A percentile compares a stretch with the other conserved stretches of the same genome.
Conservation (phyloP, 257 asterid genomes). For the Gardenia jasminoides region DNA sequence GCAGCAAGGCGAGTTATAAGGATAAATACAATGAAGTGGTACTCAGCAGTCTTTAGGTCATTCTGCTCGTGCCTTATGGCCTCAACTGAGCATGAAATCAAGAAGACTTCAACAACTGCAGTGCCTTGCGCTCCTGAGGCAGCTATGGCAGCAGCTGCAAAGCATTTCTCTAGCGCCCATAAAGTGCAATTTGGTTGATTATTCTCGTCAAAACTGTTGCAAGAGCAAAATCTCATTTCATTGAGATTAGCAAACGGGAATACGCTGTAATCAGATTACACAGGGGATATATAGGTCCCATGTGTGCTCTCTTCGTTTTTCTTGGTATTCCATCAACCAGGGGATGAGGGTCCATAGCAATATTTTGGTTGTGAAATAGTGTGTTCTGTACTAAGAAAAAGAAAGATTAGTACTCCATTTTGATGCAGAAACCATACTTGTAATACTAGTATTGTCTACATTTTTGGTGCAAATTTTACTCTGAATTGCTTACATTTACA, state of each 20-base stretch:
- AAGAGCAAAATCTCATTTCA: not conserved
- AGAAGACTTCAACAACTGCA: slow-evolving; percentile 17
- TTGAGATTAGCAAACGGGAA: too few relatives aligned
- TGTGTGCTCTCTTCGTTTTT: too few relatives aligned
- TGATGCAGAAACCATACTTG: too few relatives aligned
- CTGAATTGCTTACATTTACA: not conserved
- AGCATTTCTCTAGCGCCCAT: slow-evolving; percentile 43
- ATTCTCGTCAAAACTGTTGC: not conserved
- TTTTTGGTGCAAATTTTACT: not conserved
- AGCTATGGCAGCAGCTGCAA: slow-evolving; percentile 41
- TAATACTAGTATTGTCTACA: too few relatives aligned
- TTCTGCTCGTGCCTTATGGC: slow-evolving; percentile 18
- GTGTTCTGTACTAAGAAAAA: too few relatives aligned
- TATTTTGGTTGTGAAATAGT: too few relatives aligned
- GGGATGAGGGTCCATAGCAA: too few relatives aligned
- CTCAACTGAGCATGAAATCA: slow-evolving; percentile 7
- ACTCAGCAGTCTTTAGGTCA: slow-evolving; percentile 16
- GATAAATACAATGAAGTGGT: not conserved
- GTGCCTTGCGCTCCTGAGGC: slow-evolving; percentile 31
- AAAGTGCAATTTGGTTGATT: slow-evolving; percentile 31
- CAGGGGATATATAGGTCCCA: too few relatives aligned
- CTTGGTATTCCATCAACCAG: too few relatives aligned
- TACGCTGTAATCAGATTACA: too few relatives aligned
- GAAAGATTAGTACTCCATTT: too few relatives aligned
- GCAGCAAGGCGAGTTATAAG: slow-evolving; percentile 3